phyloP scores from a whole-genome alignment of 176 grass and related monocot species.

The Aegilops longissima region DNA sequence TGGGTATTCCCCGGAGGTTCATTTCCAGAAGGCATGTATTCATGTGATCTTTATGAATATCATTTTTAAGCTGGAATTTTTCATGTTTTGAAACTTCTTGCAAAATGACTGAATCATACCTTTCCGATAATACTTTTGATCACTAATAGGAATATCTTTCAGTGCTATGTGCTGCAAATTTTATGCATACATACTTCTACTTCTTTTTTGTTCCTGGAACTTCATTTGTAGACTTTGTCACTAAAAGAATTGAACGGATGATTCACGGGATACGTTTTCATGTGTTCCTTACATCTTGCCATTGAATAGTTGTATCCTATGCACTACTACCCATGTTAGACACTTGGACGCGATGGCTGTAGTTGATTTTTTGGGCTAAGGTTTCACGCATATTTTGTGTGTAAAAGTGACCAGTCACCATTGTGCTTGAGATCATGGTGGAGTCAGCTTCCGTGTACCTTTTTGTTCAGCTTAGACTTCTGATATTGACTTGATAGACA shows the following conservation, averaged over 20 bases:
- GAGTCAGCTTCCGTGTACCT: too few species aligned
- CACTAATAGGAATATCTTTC: neutral
- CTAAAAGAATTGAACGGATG: conserved; percentile 1
- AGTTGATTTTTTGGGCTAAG: conserved; percentile 14
- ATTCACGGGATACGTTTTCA: neutral
- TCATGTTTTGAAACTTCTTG: conserved; percentile 5
- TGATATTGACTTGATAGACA: neutral
- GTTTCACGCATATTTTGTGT: neutral
- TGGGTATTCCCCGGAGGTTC: conserved; percentile 74
- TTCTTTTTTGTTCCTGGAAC: neutral
- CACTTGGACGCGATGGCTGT: neutral
- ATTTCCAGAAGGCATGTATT: conserved; percentile 85
- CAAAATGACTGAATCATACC: neutral
- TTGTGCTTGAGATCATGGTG: too few species aligned
- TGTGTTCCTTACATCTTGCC: neutral
- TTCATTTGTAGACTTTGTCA: conserved; percentile 11
- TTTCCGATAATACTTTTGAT: conserved; percentile 8
- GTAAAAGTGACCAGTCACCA: neutral
- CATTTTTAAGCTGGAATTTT: conserved; percentile 11
- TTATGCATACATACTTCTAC: neutral
- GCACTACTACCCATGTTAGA: neutral
- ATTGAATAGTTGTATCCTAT: neutral
- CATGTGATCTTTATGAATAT: conserved; percentile 22
- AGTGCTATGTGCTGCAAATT: neutral
- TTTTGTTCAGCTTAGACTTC: too few species aligned